Conservation (phyloP, 805 yeast genomes). For the Candida rishiriensis region DNA sequence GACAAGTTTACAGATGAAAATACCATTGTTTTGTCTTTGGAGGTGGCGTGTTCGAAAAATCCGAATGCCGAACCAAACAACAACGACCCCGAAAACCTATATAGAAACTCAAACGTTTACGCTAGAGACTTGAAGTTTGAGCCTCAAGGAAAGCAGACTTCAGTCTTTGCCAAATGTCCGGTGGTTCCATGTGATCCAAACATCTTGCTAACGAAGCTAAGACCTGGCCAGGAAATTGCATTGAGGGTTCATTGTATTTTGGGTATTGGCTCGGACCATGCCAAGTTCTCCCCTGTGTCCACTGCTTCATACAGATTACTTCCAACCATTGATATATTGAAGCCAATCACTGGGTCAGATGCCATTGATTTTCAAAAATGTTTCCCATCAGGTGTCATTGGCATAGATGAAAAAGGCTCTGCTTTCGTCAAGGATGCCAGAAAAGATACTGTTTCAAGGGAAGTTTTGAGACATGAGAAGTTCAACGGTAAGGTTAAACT, state of each 20-base stretch:
- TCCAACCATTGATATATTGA: constrained; percentile 76
- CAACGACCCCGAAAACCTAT: constrained; percentile 78
- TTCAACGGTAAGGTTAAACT: constrained; percentile 84
- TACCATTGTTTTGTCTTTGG: constrained; percentile 78
- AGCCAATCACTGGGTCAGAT: constrained; percentile 69
- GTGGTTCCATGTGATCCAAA: constrained; percentile 83
- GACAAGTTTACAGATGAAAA: constrained; percentile 80
- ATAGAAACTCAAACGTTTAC: constrained; percentile 80
- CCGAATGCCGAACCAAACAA: constrained; percentile 75
- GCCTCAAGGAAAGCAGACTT: constrained; percentile 85
- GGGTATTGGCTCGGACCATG: constrained; percentile 93
- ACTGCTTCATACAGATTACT: constrained; percentile 93
- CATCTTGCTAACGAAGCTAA: constrained; percentile 81
- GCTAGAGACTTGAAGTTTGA: constrained; percentile 86
- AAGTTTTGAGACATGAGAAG: constrained; percentile 89
- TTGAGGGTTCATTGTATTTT: constrained; percentile 85
- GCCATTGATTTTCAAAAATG: constrained; percentile 82
- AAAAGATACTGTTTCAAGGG: constrained; percentile 95
- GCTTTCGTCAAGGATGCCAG: constrained; percentile 88
- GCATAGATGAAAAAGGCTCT: constrained; percentile 55
- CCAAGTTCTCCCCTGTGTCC: constrained; percentile 95
- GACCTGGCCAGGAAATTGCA: constrained; percentile 96
- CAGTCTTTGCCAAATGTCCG: constrained; percentile 59
- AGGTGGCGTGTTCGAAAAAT: constrained; percentile 79
- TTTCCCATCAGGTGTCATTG: constrained; percentile 92